Base-by-base conservation (phyloP, 1,284 basidiomycete species). In the Clitocybe nebularis region DNA sequence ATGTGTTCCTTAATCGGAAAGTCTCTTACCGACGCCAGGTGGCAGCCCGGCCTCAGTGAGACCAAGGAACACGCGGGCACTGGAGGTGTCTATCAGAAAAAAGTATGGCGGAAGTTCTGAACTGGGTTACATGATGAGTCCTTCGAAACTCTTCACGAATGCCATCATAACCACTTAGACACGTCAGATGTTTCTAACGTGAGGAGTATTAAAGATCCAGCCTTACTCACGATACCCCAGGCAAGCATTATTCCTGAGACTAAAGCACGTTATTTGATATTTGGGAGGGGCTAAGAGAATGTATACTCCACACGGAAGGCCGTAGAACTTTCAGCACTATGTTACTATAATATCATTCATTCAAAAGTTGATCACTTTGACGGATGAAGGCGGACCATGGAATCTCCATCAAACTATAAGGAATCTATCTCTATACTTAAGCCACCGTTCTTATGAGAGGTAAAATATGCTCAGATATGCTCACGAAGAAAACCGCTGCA, bases 401-500 rank as follows among this genome's bases (percentile, higher is more conserved):
- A 14, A 67, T 58, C 45, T 69, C 66, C 3, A 60, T 56, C 19
- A 70, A 34, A 46, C 61, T 57, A 40, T 69, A 70, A n/a, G 58
- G 53, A 20, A 69, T 44, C 67, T 69, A n/a, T n/a, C n/a, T n/a
- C n/a, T n/a, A n/a, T n/a, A n/a, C n/a, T n/a, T n/a, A 14, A 13
- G 1, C 11, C 21, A 35, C 4, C 7, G 14, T n/a, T n/a, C n/a
- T n/a, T n/a, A n/a, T n/a, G n/a, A n/a, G n/a, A n/a, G n/a, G n/a
- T n/a, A n/a, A n/a, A 9, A 5, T n/a, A 1, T 3, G 5, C 24
- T 17, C 19, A 24, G 16, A 9, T 5, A 11, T n/a, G 43, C 66
- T 17, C 25, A 70, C 69, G 34, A 68, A 69, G 46, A 71, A 69
- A 25, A 66, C 60, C 6, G 68, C 66, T 11, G 65, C 66, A 32